phyloP scores from a whole-genome alignment of 805 yeast genomes.

The Myxozyma neglecta region DNA sequence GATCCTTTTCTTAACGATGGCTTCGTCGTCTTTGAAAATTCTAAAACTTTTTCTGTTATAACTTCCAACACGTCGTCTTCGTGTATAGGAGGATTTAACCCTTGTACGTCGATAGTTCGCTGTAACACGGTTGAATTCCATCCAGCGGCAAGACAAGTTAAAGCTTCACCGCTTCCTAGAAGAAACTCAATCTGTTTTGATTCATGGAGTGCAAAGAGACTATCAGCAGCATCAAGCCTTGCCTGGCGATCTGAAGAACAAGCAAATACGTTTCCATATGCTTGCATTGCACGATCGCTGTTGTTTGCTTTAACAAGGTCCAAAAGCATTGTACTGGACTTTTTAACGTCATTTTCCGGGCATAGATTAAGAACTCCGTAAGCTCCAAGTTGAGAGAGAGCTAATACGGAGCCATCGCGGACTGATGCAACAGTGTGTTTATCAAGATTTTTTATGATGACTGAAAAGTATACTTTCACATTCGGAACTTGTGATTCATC shows the following conservation, averaged over 20 bases:
- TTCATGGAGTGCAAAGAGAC: constrained; percentile 56
- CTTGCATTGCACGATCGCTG: constrained; percentile 59
- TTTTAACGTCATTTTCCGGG: constrained; percentile 21
- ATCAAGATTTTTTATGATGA: constrained; percentile 7
- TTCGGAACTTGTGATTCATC: constrained; percentile 41
- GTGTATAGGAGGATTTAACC: neutral
- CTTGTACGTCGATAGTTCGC: constrained; percentile 54
- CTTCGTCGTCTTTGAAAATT: constrained; percentile 60
- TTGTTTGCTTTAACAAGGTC: constrained; percentile 45
- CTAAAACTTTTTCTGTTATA: constrained; percentile 53
- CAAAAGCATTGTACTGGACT: constrained; percentile 16
- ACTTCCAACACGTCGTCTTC: constrained; percentile 33
- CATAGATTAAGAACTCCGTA: constrained; percentile 42
- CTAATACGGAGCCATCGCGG: constrained; percentile 19
- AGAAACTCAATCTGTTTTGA: constrained; percentile 74
- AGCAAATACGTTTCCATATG: constrained; percentile 58
- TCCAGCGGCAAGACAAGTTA: constrained; percentile 69
- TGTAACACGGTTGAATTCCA: constrained; percentile 64
- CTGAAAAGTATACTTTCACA: constrained; percentile 60
- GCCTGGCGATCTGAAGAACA: constrained; percentile 36
- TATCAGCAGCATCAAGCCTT: constrained; percentile 40
- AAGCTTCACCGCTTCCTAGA: constrained; percentile 82
- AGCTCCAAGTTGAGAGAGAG: constrained; percentile 43
- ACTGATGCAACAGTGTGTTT: neutral
- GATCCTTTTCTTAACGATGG: constrained; percentile 71